Percentiles rank a stretch among this genome's conserved stretches.
Conservation (phyloP, 345 rosid genomes). For the Citrus glauca region DNA sequence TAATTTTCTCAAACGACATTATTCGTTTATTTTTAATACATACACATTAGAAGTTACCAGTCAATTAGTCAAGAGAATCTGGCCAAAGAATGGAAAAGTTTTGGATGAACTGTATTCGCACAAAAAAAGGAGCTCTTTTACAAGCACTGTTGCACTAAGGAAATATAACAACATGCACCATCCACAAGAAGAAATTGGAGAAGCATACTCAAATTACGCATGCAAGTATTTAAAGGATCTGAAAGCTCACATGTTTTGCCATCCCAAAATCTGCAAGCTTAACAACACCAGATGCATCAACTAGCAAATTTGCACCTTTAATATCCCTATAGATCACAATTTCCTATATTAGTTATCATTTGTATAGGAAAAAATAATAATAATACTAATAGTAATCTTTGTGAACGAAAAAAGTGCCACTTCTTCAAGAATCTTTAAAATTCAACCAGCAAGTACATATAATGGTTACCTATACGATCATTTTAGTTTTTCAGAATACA, state of each 20-base stretch:
- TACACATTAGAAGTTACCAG: not conserved
- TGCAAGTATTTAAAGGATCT: not conserved
- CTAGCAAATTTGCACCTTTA: constrained; percentile 78
- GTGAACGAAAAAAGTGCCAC: constrained; percentile 3
- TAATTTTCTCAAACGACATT: not conserved
- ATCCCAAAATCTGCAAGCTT: constrained; percentile 79
- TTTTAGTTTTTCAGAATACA: not conserved
- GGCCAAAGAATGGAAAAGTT: not conserved
- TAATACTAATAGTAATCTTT: not conserved
- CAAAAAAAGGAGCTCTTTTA: not conserved
- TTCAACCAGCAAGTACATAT: not conserved
- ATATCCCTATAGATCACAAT: constrained; percentile 51
- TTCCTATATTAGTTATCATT: constrained; percentile 4
- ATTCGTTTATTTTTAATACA: not conserved
- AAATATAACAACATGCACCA: not conserved
- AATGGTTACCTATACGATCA: not conserved
- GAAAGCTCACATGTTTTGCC: constrained; percentile 66
- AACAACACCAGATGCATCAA: constrained; percentile 52
- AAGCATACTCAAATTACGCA: not conserved
- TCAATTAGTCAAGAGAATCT: not conserved
- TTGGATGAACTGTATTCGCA: not conserved
- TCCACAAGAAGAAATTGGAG: not conserved
- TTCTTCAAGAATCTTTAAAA: not conserved
- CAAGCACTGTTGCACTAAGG: not conserved
- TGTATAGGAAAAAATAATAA: not conserved